Base-by-base conservation (phyloP, 169 alveolate genomes). In the Plasmodium gaboni region DNA sequence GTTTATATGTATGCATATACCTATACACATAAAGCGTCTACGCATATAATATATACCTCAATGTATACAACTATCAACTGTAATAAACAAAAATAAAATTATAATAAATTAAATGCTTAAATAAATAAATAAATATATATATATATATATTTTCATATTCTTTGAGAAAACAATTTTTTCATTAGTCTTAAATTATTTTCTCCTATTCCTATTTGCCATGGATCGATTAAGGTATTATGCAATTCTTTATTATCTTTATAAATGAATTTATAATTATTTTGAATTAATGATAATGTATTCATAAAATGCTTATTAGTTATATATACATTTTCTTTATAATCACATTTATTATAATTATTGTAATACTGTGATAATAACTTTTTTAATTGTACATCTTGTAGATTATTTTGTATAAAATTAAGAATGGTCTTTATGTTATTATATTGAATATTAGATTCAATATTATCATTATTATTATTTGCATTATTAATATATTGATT, bases 151-250 rank as follows among this genome's bases (percentile, higher is more conserved):
- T 69, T 46, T 22, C 19, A 10, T 61, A 24, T 61, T 61, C 70
- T 22, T 61, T 61, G 22, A 19, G 22, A 8, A 24, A 61, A 17
- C 22, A 61, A 8, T 50, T 38, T 57, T 38, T 22, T 12, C 24
- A 44, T 60, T 50, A 28, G 26, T 42, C 71, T 12, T 15, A 13
- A 9, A 57, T 32, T 9, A 38, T 73, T 24, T 73, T 60, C 17
- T 28, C 46, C 73, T 22, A 73, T 55, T 2, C 87, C 87, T 19
- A 73, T 42, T 57, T 73, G 73, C 87, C 73, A 73, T 1, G 87
- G 72, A 2, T 73, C 87, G 10, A n/a, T 64, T 3, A 73, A 17
- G 32, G 87, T 73, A 8, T 57, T 73, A 17, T 59, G 32, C n/a
- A 73, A 73, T 73, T 73, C 63, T 22, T 19, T 73, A 38, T 73